Conservation (phyloP, 768 basidiomycete species). For the Russula vinacea region DNA sequence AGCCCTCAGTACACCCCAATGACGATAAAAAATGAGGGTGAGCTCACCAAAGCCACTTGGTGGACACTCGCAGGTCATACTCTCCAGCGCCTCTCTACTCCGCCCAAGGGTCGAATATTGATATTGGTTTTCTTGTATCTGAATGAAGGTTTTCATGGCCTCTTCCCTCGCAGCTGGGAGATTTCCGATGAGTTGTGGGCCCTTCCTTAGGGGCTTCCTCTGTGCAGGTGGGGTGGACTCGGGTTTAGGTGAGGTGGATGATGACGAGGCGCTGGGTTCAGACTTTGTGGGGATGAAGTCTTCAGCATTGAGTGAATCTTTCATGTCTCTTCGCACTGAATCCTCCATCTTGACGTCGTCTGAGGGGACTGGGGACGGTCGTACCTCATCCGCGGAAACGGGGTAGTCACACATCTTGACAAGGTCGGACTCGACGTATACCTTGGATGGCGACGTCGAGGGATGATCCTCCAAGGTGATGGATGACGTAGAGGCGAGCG, state of each 20-base stretch:
- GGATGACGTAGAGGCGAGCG: conserved; percentile 25
- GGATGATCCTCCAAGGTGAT: conserved; percentile 23
- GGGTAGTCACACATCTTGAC: conserved; percentile 27
- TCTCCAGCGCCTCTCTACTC: conserved; percentile 84
- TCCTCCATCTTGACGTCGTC: conserved; percentile 34
- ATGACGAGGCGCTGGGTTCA: conserved; percentile 39
- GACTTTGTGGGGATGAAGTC: conserved; percentile 33
- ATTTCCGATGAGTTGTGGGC: conserved; percentile 72
- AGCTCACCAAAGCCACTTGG: conserved; percentile 65
- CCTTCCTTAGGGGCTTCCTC: conserved; percentile 33
- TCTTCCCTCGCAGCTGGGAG: conserved; percentile 73
- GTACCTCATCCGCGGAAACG: conserved; percentile 24
- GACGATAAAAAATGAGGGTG: conserved; percentile 24
- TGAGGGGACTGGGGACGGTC: conserved; percentile 34
- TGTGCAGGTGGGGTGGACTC: conserved; percentile 33
- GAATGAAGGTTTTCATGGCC: conserved; percentile 67
- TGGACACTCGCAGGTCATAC: conserved; percentile 95
- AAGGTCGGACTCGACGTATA: conserved; percentile 11
- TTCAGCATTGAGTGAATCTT: conserved; percentile 36
- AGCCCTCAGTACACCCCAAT: conserved; percentile 43
- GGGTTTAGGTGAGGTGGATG: conserved; percentile 34
- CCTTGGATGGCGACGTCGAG: conserved; percentile 20
- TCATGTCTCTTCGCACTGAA: conserved; percentile 10
- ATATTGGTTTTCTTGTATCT: conserved; percentile 78
- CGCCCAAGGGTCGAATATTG: conserved; percentile 85